A percentile compares a stretch with the other conserved stretches of the same genome.
phyloP scores from a whole-genome alignment of 2,329 filamentous ascomycete genomes.

The Penicillium sp. region DNA sequence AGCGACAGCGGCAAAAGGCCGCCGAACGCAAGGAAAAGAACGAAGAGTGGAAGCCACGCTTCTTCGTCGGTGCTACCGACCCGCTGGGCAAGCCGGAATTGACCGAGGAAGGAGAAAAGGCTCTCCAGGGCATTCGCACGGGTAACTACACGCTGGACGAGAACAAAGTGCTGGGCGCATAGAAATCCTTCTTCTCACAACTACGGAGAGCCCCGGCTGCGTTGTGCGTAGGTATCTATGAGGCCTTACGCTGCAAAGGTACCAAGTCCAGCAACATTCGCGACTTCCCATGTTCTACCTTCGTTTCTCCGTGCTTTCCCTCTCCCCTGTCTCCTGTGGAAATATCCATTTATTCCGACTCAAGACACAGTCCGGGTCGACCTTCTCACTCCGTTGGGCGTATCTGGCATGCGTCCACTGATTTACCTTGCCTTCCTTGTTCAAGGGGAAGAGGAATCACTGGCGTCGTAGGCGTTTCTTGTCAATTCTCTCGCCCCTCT shows the following conservation, averaged over 20 bases:
- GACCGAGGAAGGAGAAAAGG: conserved; percentile 56
- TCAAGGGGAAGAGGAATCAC: not conserved
- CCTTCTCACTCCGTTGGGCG: conserved; percentile 6
- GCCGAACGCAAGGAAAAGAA: conserved; percentile 67
- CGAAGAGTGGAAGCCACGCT: conserved; percentile 74
- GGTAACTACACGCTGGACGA: conserved; percentile 47
- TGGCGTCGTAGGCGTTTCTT: not conserved
- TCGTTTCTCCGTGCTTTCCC: no score
- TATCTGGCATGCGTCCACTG: conserved; percentile 22
- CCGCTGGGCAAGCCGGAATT: conserved; percentile 57
- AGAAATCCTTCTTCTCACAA: conserved; percentile 12
- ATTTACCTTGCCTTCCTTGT: conserved; percentile 5
- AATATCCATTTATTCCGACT: no score
- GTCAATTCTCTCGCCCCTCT: no score
- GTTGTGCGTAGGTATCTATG: no score
- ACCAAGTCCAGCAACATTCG: no score
- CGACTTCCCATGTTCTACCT: no score
- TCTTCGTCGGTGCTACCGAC: conserved; percentile 65
- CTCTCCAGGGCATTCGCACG: conserved; percentile 50
- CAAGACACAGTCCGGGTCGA: no score
- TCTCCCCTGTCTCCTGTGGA: no score
- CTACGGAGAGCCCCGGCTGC: no score
- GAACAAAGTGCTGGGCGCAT: conserved; percentile 30
- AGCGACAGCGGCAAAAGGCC: conserved; percentile 78
- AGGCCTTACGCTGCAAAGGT: no score